Evolutionary conservation across 305 asterid species (phyloP).

Genomic region (Rubia tinctorum): DNA sequence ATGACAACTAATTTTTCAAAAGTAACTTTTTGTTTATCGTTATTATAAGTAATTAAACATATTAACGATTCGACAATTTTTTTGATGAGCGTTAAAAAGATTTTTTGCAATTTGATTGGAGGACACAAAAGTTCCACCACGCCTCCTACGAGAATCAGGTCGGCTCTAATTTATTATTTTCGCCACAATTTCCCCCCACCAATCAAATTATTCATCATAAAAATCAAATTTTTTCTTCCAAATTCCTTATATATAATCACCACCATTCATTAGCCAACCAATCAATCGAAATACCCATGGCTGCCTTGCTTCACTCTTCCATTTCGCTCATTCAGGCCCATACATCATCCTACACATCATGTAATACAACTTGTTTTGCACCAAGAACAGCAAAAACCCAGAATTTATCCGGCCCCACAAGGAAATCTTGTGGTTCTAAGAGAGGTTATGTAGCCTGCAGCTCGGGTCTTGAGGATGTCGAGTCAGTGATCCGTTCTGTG

Average conservation of each 20-base stretch:
- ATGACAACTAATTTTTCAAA: no score
- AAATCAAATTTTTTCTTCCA: neutral
- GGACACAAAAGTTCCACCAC: no score
- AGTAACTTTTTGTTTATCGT: no score
- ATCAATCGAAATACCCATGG: conserved; percentile 33
- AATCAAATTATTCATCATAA: conserved; percentile 15
- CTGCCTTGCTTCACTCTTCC: conserved; percentile 42
- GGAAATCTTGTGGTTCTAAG: conserved; percentile 20
- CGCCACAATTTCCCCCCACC: neutral
- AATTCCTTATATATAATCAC: neutral
- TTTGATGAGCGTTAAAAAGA: no score
- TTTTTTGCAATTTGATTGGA: no score
- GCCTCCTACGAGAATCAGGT: no score
- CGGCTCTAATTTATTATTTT: neutral
- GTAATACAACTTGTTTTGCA: neutral
- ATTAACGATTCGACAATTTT: no score
- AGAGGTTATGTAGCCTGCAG: conserved; percentile 28
- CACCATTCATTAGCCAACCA: neutral
- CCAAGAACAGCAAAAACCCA: conserved; percentile 18
- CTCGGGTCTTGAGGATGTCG: conserved; percentile 38
- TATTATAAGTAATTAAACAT: no score
- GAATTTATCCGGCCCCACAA: conserved; percentile 9
- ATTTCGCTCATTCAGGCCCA: conserved; percentile 37
- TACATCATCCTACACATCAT: conserved; percentile 5
- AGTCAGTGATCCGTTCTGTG: conserved; percentile 30